These are phyloP conservation scores for Colletotrichum orbiculare DNA, from an alignment of 2,329 filamentous ascomycete genomes.

Conservation along the genomic window DNA sequence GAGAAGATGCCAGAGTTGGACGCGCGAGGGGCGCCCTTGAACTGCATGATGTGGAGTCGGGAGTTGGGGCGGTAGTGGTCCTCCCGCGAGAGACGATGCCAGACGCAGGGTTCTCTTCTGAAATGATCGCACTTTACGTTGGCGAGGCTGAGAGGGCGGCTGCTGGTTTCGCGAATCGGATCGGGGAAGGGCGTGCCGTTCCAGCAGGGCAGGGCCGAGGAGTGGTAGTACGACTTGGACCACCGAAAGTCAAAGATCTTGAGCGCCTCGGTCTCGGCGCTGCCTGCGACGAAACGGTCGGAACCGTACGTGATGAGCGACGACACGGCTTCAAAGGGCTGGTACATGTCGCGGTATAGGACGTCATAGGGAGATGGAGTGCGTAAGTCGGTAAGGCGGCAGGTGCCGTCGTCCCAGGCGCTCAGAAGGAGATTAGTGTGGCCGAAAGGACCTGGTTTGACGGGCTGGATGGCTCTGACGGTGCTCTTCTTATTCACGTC, in stretches of 20 bases:
- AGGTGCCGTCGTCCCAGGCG: slow-evolving; percentile 65
- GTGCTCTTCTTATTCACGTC: slow-evolving; percentile 49
- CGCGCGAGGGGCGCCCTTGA: slow-evolving; percentile 40
- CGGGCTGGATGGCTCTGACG: slow-evolving; percentile 59
- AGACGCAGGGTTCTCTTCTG: slow-evolving; percentile 52
- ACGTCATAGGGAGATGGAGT: slow-evolving; percentile 58
- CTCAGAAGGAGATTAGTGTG: slow-evolving; percentile 58
- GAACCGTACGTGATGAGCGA: slow-evolving; percentile 61
- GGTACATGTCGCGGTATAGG: slow-evolving; percentile 64
- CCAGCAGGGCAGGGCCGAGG: slow-evolving; percentile 59
- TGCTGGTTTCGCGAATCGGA: slow-evolving; percentile 43
- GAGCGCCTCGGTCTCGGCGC: slow-evolving; percentile 54
- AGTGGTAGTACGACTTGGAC: slow-evolving; percentile 61
- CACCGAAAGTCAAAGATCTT: slow-evolving; percentile 67
- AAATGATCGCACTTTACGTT: slow-evolving; percentile 48
- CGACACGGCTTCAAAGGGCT: slow-evolving; percentile 57
- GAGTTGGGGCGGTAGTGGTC: slow-evolving; percentile 62
- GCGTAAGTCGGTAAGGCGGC: slow-evolving; percentile 55
- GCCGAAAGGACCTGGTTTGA: slow-evolving; percentile 45
- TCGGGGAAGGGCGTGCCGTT: slow-evolving; percentile 48
- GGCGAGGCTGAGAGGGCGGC: slow-evolving; percentile 35
- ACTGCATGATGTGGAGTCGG: slow-evolving; percentile 53
- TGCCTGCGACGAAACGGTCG: slow-evolving; percentile 63
- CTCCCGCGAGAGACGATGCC: slow-evolving; percentile 57
- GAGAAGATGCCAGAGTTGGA: slow-evolving; percentile 53